Evolutionary conservation across 805 yeast genomes (phyloP), one percentile per base, ranked within the genome.

Genomic region (Ogataea philodendri): DNA sequence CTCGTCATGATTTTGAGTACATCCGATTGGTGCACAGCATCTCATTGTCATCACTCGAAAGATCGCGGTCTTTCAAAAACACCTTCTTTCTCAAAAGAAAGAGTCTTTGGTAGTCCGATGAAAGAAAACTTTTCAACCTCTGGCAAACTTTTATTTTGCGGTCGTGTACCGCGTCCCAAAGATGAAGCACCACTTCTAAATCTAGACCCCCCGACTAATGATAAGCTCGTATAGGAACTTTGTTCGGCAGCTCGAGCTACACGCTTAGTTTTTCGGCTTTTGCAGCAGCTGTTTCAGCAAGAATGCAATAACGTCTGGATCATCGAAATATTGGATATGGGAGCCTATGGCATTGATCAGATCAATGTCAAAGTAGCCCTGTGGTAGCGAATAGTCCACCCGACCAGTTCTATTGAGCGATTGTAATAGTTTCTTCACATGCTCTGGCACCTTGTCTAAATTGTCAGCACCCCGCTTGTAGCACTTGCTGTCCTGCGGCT

Each of bases 321-420:
- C 95, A 54, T 87, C 95, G 55, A 90, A 81, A 57, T 90, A 90
- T 30, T 86, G 78, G 9, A 85, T 78, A 59, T 90, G 98, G 0
- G 97, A 93, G 32, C 84, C 84, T 7, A 90, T 66, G 0, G 95
- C 93, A 3, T 87, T 74, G 8, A 90, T 68, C 22, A 87, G 59
- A 18, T 94, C 84, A 14, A 88, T 72, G 49, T 88, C 96, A 44
- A 89, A 72, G 15, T 81, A 69, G 7, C 90, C 85, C 54, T 81
- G 83, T 3, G 86, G 86, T 15, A 90, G 63, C 3, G 81, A 70
- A 57, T 84, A 87, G 57, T 90, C 98, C 1, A 90, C 67, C 35
- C 97, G 67, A 0, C 95, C 96, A 14, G 75, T 73, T 27, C 74
- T 69, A 48, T 90, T 90, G 39, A 83, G 63, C 3, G 55, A 51